Evolutionary conservation across 2,329 filamentous ascomycete genomes (phyloP).

Genomic region (Hymenoscyphus albidus): DNA sequence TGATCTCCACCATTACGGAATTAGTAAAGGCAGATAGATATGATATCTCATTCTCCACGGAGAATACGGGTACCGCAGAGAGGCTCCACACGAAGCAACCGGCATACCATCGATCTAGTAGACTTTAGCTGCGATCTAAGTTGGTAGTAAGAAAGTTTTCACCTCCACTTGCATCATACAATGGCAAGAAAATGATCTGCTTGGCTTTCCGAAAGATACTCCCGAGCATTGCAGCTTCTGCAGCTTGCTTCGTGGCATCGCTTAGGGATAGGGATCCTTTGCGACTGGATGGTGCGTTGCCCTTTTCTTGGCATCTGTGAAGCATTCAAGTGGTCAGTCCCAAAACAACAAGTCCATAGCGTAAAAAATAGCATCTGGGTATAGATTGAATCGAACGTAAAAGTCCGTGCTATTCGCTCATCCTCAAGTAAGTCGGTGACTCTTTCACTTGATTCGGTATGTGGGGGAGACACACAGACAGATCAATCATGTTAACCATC

Average conservation of each 20-base stretch:
- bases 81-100: conserved; percentile 47
- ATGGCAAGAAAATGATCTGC: conserved; percentile 33
- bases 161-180: conserved; percentile 33
- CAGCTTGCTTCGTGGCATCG: conserved; percentile 22
- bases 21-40: conserved; percentile 49
- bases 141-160: neutral
- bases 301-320: neutral
- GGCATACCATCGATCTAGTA: conserved; percentile 45
- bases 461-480: no score
- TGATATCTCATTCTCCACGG: conserved; percentile 41
- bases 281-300: conserved; percentile 14
- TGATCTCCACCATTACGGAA: conserved; percentile 54
- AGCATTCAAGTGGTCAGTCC: neutral
- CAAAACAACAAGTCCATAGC: neutral
- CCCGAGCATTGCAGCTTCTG: conserved; percentile 28
- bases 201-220: conserved; percentile 29
- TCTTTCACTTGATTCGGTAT: no score
- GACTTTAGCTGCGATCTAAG: neutral
- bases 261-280: conserved; percentile 11
- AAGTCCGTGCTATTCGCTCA: no score
- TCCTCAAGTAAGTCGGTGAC: no score
- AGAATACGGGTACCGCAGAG: conserved; percentile 41
- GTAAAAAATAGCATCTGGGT: neutral
- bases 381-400: no score
- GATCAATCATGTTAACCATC: no score